phyloP scores from a whole-genome alignment of 352 stramenopile species.

The Blastocystis sp. region DNA sequence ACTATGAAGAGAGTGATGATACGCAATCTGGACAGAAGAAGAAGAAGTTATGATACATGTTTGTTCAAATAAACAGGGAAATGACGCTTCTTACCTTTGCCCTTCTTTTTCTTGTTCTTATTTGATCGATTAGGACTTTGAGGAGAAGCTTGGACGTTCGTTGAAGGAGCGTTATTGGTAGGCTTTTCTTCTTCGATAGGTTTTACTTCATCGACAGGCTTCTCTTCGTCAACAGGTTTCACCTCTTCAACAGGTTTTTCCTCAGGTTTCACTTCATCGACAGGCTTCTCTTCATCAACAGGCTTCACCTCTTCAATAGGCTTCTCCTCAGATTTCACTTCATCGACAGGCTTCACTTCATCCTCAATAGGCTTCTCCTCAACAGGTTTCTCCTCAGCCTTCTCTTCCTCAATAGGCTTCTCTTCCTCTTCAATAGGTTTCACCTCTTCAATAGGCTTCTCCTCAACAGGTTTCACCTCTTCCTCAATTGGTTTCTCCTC shows the following conservation, averaged over 20 bases:
- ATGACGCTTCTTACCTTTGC: background rate
- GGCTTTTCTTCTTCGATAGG: background rate
- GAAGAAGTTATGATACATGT: constrained; percentile 3
- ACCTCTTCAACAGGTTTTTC: background rate
- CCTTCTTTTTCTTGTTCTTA: background rate
- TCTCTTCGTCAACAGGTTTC: background rate
- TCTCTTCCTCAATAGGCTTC: constrained; percentile 3
- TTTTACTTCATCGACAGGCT: background rate
- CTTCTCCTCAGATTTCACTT: background rate
- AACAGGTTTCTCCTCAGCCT: background rate
- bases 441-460: background rate
- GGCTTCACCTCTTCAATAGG: background rate
- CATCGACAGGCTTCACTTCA: constrained; percentile 9
- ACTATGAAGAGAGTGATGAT: background rate
- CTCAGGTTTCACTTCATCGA: background rate
- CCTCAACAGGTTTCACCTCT: constrained; percentile 15
- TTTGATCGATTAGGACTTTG: background rate
- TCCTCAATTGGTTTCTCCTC: background rate
- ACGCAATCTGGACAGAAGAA: background rate
- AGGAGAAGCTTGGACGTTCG: background rate
- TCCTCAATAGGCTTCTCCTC: background rate
- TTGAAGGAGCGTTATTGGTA: background rate
- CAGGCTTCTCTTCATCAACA: background rate
- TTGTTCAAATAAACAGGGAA: background rate
- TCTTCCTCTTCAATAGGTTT: constrained; percentile 1